Evolutionary conservation across 306 rosid genomes (phyloP).

Genomic region (Phaseolus lunatus): DNA sequence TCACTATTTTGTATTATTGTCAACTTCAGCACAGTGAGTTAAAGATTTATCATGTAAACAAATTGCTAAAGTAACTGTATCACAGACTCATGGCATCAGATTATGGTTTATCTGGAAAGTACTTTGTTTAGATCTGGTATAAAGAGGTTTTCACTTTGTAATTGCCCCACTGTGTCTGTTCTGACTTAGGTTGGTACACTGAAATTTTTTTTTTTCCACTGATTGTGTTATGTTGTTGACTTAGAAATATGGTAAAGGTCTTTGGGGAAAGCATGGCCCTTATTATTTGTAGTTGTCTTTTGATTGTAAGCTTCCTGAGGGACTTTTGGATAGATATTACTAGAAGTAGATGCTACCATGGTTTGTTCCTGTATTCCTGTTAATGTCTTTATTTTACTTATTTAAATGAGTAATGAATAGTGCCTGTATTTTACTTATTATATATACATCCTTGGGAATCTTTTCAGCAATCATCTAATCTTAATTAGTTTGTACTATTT

Average conservation of each 20-base stretch:
- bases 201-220: neutral
- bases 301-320: slow-evolving; percentile 1
- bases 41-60: neutral
- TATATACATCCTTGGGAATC: slow-evolving; percentile 19
- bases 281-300: neutral
- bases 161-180: neutral
- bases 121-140: neutral
- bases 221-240: slow-evolving; percentile 11
- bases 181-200: neutral
- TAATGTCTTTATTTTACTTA: neutral
- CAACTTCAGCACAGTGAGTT: slow-evolving; percentile 6
- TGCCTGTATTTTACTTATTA: too few species aligned
- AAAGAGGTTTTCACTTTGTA: neutral
- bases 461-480: slow-evolving; percentile 20
- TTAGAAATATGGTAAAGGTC: neutral
- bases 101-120: neutral
- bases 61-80: neutral
- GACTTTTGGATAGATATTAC: slow-evolving; percentile 6
- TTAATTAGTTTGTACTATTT: slow-evolving; percentile 15
- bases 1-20: slow-evolving; percentile 8
- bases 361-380: slow-evolving; percentile 13
- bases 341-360: neutral
- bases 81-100: neutral
- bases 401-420: slow-evolving; percentile 6
- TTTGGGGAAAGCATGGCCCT: slow-evolving; percentile 1